phyloP scores from a whole-genome alignment of 768 basidiomycete genomes.

The Boletus sp. region DNA sequence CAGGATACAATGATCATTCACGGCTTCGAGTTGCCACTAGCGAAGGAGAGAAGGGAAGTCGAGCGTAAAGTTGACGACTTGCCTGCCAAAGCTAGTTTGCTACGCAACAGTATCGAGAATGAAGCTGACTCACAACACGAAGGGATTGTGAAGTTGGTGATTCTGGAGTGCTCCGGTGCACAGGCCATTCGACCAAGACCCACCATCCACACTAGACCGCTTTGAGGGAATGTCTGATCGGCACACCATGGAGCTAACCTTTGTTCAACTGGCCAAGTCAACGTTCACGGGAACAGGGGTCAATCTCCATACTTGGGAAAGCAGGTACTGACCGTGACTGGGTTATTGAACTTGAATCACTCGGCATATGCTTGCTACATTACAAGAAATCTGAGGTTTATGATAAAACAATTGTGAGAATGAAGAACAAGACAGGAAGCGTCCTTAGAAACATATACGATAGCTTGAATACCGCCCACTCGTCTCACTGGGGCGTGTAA shows the following conservation, averaged over 20 bases:
- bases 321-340: slow-evolving; percentile 1
- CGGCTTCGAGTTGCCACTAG: not conserved
- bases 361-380: slow-evolving; percentile 11
- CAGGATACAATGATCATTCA: not conserved
- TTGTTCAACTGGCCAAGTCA: not conserved
- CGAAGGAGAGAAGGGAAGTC: too few species aligned
- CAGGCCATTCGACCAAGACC: not conserved
- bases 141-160: not conserved
- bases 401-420: slow-evolving; percentile 3
- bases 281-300: not conserved
- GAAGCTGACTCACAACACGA: not conserved
- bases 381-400: slow-evolving; percentile 11
- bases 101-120: not conserved
- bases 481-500: slow-evolving; percentile 95
- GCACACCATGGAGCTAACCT: not conserved
- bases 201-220: not conserved
- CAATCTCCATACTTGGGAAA: not conserved
- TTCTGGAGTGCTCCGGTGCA: not conserved
- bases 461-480: slow-evolving; percentile 92
- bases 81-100: not conserved
- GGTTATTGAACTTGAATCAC: slow-evolving; percentile 2
- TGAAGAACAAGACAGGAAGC: not conserved
- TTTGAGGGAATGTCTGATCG: not conserved
- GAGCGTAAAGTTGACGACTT: not conserved
- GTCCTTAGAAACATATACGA: slow-evolving; percentile 76